phyloP scores from a whole-genome alignment of 345 rosid genomes.

The Murraya koenigii region DNA sequence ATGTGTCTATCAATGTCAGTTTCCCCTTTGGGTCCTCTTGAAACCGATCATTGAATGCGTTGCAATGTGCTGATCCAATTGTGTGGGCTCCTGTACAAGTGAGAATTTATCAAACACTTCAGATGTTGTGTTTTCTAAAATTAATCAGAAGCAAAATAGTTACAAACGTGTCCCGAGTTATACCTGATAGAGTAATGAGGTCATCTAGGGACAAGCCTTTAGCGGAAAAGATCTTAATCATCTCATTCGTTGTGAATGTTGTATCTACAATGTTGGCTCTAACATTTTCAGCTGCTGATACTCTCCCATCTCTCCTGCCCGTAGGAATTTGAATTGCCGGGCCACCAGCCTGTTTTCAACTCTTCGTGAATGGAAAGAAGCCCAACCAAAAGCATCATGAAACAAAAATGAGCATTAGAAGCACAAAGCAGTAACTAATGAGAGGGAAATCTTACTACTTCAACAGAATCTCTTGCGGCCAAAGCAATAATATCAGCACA shows the following conservation, averaged over 20 bases:
- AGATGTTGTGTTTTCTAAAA: not conserved
- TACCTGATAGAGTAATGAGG: constrained; percentile 74
- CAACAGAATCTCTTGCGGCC: constrained; percentile 60
- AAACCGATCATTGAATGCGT: constrained; percentile 62
- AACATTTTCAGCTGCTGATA: constrained; percentile 40
- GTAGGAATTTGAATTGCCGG: constrained; percentile 47
- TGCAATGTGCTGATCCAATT: constrained; percentile 75
- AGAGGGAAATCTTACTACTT: constrained; percentile 26
- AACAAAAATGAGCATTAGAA: not conserved
- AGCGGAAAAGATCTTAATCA: constrained; percentile 53
- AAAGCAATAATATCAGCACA: constrained; percentile 53
- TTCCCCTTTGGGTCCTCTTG: constrained; percentile 47
- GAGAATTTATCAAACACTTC: not conserved
- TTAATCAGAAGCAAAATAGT: not conserved
- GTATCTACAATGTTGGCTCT: constrained; percentile 73
- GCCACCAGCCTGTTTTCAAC: constrained; percentile 43
- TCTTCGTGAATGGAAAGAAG: constrained; percentile 12
- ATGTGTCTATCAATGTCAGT: constrained; percentile 38
- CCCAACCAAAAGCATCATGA: not conserved
- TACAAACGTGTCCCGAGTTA: not conserved
- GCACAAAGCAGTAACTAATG: not conserved
- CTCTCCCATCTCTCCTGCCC: constrained; percentile 49
- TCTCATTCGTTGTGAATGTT: constrained; percentile 60
- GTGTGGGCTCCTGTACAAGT: constrained; percentile 64
- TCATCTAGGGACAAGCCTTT: constrained; percentile 71